phyloP scores from a whole-genome alignment of 129 eudicot genomes.

The Ambrosia trifida region DNA sequence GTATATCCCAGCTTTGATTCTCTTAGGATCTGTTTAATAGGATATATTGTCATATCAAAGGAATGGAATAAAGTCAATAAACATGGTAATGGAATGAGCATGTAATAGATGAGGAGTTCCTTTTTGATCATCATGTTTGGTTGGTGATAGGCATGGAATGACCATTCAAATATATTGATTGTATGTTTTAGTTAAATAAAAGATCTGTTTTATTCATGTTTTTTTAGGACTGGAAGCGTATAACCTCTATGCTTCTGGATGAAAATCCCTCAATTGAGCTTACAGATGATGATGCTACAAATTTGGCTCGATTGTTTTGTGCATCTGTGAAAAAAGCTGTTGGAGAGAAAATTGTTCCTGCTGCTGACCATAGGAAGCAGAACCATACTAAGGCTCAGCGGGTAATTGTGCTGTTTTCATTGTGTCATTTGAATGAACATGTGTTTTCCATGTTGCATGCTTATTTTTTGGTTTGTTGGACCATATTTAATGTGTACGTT shows the following conservation, averaged over 20 bases:
- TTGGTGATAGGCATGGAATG: background rate
- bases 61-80: background rate
- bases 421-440: constrained; percentile 15
- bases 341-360: constrained; percentile 95
- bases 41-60: background rate
- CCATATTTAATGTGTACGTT: background rate
- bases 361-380: constrained; percentile 71
- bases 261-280: constrained; percentile 84
- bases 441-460: constrained; percentile 8
- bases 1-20: constrained; percentile 15
- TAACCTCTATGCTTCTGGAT: constrained; percentile 75
- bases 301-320: constrained; percentile 69
- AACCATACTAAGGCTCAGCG: constrained; percentile 73
- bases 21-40: background rate
- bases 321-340: constrained; percentile 90
- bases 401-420: constrained; percentile 38
- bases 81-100: constrained; percentile 1
- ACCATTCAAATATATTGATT: background rate
- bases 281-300: constrained; percentile 87
- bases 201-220: constrained; percentile 5
- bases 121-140: background rate
- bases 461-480: constrained; percentile 1
- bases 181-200: background rate
- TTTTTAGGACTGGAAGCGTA: constrained; percentile 91
- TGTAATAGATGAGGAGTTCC: background rate